Percentiles rank a stretch among this genome's conserved stretches.
phyloP scores from a whole-genome alignment of 192 early-diverging fungal genomes.

The Backusella macrospora region DNA sequence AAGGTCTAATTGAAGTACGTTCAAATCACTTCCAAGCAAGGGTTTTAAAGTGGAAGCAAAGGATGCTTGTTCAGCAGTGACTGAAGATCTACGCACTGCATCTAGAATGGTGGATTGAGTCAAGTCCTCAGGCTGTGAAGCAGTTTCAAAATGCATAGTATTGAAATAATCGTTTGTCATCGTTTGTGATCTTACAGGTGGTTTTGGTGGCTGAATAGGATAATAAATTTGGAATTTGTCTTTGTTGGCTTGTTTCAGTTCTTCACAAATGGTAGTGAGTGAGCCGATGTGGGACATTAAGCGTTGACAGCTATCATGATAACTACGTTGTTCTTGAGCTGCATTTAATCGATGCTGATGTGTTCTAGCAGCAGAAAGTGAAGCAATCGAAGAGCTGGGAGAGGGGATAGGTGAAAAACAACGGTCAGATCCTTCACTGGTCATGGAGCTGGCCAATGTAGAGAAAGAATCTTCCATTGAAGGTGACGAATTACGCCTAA shows the following conservation, averaged over 20 bases:
- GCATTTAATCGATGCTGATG: slow-evolving; percentile 39
- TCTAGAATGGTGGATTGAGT: slow-evolving; percentile 13
- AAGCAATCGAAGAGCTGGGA: slow-evolving; percentile 13
- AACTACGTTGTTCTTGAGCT: slow-evolving; percentile 66
- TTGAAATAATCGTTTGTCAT: not conserved
- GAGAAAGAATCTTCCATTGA: slow-evolving; percentile 21
- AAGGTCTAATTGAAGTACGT: slow-evolving; percentile 70
- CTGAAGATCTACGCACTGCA: slow-evolving; percentile 26
- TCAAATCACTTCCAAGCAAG: slow-evolving; percentile 42
- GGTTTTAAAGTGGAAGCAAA: not conserved
- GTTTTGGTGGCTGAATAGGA: slow-evolving; percentile 39
- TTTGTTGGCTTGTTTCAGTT: slow-evolving; percentile 72
- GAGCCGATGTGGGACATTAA: slow-evolving; percentile 68
- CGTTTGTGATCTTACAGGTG: slow-evolving; percentile 24
- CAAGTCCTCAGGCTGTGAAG: not conserved
- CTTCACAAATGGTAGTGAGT: slow-evolving; percentile 66
- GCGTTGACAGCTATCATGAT: slow-evolving; percentile 73
- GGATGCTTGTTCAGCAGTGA: not conserved
- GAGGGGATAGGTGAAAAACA: slow-evolving; percentile 20
- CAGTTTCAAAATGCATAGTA: not conserved
- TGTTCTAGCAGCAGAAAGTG: slow-evolving; percentile 18
- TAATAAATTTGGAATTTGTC: slow-evolving; percentile 71
- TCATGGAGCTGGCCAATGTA: not conserved
- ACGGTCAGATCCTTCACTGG: not conserved
- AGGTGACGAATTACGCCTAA: slow-evolving; percentile 27